Percentiles rank a stretch among this genome's conserved stretches.
Conservation (phyloP, 2,329 filamentous ascomycete species). For the Calcarisporium arbuscula region DNA sequence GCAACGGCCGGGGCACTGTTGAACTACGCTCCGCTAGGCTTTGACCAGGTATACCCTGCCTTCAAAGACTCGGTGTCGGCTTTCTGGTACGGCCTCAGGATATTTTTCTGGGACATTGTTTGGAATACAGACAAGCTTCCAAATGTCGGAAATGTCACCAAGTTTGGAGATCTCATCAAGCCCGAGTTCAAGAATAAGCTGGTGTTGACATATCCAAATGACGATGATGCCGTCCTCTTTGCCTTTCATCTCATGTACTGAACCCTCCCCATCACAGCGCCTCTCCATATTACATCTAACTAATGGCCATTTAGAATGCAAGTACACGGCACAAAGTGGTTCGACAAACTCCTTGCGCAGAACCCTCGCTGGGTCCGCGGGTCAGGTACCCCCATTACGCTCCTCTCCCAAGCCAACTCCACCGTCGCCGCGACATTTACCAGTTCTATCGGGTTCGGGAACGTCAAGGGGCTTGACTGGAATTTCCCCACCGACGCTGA, state of each 20-base stretch:
- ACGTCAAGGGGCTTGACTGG: slow-evolving; percentile 14
- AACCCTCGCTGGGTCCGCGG: slow-evolving; percentile 49
- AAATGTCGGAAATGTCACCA: slow-evolving; percentile 22
- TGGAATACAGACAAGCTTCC: slow-evolving; percentile 29
- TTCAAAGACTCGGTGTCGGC: slow-evolving; percentile 37
- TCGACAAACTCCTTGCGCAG: slow-evolving; percentile 39
- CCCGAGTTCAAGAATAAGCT: slow-evolving; percentile 48
- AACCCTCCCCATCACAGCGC: too few relatives aligned
- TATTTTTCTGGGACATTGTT: slow-evolving; percentile 30
- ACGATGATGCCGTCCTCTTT: slow-evolving; percentile 49
- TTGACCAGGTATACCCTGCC: slow-evolving; percentile 32
- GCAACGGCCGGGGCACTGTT: slow-evolving; percentile 38
- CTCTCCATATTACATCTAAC: background rate
- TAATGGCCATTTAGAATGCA: slow-evolving; percentile 21
- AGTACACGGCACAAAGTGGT: slow-evolving; percentile 38
- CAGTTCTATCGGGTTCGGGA: slow-evolving; percentile 12
- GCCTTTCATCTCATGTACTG: slow-evolving; percentile 44
- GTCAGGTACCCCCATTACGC: slow-evolving; percentile 32
- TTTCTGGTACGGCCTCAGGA: slow-evolving; percentile 32
- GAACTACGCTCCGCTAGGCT: slow-evolving; percentile 41
- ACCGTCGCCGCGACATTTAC: slow-evolving; percentile 30
- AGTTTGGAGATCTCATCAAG: slow-evolving; percentile 36
- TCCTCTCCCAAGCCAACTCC: slow-evolving; percentile 23
- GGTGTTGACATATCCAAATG: slow-evolving; percentile 49
- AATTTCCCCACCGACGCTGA: slow-evolving; percentile 28